Base-by-base conservation (phyloP, 176 grass and related monocot genomes). In the Hsuehochloa calcarea region DNA sequence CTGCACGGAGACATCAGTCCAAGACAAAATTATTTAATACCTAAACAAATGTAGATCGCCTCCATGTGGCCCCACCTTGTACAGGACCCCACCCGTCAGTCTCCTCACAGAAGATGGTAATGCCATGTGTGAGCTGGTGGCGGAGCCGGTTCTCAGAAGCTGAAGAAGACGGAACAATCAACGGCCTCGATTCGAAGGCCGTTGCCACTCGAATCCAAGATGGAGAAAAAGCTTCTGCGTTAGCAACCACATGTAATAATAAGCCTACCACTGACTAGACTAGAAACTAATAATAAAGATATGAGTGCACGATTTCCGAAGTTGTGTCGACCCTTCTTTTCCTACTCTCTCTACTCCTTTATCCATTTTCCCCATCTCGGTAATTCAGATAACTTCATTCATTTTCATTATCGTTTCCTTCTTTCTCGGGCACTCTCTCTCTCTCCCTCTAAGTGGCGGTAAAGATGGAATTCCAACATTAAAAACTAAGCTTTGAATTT, bases 111-210 rank as follows among this genome's bases (percentile, higher is more conserved):
- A 73, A 85, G 68, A 85, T 83, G 80, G 73, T 66, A 73, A 44
- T 78, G 86, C 31, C 43, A 61, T 58, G 20, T 1, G 60, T 73
- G 73, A 83, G 75, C 85, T 69, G 73, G 60, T 88, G 71, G 82
- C 1, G 85, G 81, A 65, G 3, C 15, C 81, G 4, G 41, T 72
- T 75, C 27, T 52, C 4, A 63, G 87, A 80, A 80, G 52, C 56
- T 79, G 51, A 55, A 14, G 58, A 78, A 74, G 84, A 89, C 90
- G 74, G 87, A 82, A 88, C 80, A 94, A 91, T 94, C 89, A 89
- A 94, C 87, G 92, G 89, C 81, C 75, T 73, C 85, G 83, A 90
- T 93, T 90, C 86, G 86, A 83, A 93, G 73, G 89, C 75, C 80
- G 92, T 84, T 61, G 39, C 85, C 71, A 5, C 50, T 37, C 80